phyloP scores from a whole-genome alignment of 768 basidiomycete species.

The Macrolepiota dolichaula region DNA sequence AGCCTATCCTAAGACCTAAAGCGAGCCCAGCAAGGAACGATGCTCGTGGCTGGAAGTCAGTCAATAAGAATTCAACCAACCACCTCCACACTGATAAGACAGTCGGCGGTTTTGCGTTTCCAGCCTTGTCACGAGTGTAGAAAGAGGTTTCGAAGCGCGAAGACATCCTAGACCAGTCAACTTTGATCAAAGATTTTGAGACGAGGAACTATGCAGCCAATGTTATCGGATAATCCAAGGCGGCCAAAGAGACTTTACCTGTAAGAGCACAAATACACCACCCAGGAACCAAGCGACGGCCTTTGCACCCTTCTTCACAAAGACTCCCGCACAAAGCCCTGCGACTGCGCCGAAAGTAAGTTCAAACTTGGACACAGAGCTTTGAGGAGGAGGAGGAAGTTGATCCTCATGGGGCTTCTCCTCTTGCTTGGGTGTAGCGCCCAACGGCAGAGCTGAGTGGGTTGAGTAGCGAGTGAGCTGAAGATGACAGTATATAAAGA shows the following conservation, averaged over 20 bases:
- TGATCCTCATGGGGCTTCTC: not conserved
- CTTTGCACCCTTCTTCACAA: constrained; percentile 93
- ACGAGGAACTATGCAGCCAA: constrained; percentile 65
- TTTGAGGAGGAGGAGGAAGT: constrained; percentile 54
- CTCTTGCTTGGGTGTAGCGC: not conserved
- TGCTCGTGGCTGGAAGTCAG: constrained; percentile 90
- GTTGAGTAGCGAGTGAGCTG: not conserved
- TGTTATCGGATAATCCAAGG: not conserved
- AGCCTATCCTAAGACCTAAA: constrained; percentile 82
- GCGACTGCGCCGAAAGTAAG: constrained; percentile 86
- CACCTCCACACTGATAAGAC: constrained; percentile 62
- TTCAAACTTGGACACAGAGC: constrained; percentile 77
- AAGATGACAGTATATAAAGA: not conserved
- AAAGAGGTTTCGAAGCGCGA: constrained; percentile 70
- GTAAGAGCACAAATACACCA: constrained; percentile 85
- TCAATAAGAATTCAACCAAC: constrained; percentile 78
- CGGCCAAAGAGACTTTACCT: constrained; percentile 47
- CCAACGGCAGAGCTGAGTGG: not conserved
- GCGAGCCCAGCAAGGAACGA: constrained; percentile 83
- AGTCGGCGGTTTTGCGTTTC: constrained; percentile 57
- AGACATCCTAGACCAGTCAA: constrained; percentile 75
- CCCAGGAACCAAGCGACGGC: constrained; percentile 83
- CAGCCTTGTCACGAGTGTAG: constrained; percentile 58
- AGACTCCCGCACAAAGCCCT: constrained; percentile 88
- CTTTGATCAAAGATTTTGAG: constrained; percentile 65